Evolutionary conservation across 1,139 yeast genomes (phyloP).

Genomic region (Magnusiomyces tetraspermus): DNA sequence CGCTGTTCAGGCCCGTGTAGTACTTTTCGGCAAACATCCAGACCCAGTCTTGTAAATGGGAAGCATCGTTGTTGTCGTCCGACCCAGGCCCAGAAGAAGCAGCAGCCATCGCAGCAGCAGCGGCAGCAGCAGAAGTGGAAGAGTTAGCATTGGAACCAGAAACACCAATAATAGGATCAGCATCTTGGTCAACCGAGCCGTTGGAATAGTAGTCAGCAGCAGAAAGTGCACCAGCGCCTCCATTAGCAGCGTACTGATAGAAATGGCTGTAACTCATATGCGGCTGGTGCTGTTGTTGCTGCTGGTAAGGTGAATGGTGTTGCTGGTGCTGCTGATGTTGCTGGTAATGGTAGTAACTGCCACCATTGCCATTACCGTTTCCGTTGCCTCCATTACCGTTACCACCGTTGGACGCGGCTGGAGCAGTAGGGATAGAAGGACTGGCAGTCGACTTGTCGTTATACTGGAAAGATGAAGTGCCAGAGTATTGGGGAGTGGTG

Average conservation of each 20-base stretch:
- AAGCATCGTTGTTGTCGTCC: neutral
- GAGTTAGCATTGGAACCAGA: neutral
- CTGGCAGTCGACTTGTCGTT: neutral
- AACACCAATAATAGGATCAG: neutral
- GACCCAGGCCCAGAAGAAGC: neutral
- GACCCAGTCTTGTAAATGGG: slow-evolving; percentile 27
- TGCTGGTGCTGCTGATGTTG: neutral
- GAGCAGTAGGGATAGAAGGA: neutral
- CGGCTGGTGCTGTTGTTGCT: neutral
- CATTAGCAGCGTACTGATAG: too few relatives aligned
- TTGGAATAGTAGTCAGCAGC: neutral
- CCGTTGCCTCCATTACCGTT: too few relatives aligned
- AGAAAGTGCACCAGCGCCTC: neutral
- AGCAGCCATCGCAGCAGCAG: neutral
- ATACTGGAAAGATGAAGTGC: neutral
- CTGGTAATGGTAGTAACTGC: neutral
- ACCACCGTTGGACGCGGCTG: neutral
- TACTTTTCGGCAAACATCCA: slow-evolving; percentile 37
- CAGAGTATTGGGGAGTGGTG: neutral
- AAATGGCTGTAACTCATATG: too few relatives aligned
- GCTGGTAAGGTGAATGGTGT: neutral
- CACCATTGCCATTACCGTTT: too few relatives aligned
- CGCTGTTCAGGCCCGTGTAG: slow-evolving; percentile 31
- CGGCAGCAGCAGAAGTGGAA: neutral
- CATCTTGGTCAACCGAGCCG: neutral